Evolutionary conservation across 2,329 filamentous ascomycete species (phyloP).

Genomic region (Juglanconis sp.): DNA sequence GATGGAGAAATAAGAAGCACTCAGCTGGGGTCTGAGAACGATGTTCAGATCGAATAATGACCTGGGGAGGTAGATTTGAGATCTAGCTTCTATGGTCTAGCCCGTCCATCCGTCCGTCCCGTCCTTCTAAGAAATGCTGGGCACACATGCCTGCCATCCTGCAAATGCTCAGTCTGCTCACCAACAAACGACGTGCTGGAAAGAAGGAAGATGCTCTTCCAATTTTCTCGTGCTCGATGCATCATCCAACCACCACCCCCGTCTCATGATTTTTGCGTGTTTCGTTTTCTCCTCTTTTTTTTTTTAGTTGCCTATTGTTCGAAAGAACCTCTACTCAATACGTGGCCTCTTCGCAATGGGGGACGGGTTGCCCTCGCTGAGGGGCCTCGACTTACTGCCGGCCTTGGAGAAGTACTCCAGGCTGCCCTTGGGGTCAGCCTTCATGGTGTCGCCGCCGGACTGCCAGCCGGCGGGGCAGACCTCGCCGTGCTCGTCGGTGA

Average conservation of each 20-base stretch:
- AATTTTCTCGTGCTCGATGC: background rate
- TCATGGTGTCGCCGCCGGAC: conserved; percentile 45
- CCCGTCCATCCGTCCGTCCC: background rate
- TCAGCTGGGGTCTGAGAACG: background rate
- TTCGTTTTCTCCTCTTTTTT: background rate
- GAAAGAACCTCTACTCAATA: conserved; percentile 16
- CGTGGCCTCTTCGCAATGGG: conserved; percentile 18
- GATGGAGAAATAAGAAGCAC: background rate
- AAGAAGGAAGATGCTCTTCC: conserved; percentile 2
- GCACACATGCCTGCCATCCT: conserved; percentile 2
- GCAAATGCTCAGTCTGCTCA: background rate
- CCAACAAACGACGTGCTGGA: background rate
- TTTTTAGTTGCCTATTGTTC: conserved; percentile 17
- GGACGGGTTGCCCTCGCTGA: conserved; percentile 11
- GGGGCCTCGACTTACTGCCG: conserved; percentile 19
- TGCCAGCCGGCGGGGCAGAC: conserved; percentile 58
- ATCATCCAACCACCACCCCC: background rate
- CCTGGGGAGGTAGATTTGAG: conserved; percentile 11
- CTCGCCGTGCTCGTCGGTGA: conserved; percentile 80
- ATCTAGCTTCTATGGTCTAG: conserved; percentile 16
- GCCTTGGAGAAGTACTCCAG: conserved; percentile 42
- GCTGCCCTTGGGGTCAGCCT: conserved; percentile 49
- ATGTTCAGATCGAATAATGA: conserved; percentile 1
- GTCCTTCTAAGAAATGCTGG: conserved; percentile 6
- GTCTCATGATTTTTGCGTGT: background rate